phyloP scores from a whole-genome alignment of 495 filamentous ascomycete genomes.

The Podospora fimiseda region DNA sequence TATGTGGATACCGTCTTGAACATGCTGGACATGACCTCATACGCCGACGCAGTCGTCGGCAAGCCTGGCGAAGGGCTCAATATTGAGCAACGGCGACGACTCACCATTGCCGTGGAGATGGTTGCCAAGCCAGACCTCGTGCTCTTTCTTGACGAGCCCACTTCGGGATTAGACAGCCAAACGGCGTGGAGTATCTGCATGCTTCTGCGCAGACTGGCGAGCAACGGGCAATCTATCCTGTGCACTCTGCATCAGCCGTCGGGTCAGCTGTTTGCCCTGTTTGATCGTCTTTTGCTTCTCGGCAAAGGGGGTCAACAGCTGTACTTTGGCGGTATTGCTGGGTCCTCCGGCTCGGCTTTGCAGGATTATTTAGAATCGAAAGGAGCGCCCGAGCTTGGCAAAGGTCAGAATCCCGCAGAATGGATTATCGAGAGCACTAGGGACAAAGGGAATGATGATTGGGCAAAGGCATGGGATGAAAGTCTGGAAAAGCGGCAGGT shows the following conservation, averaged over 20 bases:
- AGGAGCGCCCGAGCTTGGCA: slow-evolving; percentile 58
- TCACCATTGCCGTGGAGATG: slow-evolving; percentile 85
- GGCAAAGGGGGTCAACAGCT: slow-evolving; percentile 52
- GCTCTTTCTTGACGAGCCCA: slow-evolving; percentile 69
- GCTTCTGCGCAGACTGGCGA: slow-evolving; percentile 71
- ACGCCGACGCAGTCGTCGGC: slow-evolving; percentile 73
- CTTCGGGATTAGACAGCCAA: slow-evolving; percentile 75
- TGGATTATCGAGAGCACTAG: slow-evolving; percentile 47
- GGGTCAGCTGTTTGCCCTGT: slow-evolving; percentile 61
- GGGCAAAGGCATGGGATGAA: background rate
- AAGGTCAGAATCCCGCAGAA: slow-evolving; percentile 61
- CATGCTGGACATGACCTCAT: slow-evolving; percentile 67
- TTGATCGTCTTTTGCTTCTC: slow-evolving; percentile 61
- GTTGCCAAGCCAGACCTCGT: slow-evolving; percentile 71
- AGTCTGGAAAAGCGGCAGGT: background rate
- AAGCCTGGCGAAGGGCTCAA: slow-evolving; percentile 57
- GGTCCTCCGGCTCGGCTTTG: slow-evolving; percentile 28
- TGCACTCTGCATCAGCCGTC: slow-evolving; percentile 74
- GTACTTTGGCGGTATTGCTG: slow-evolving; percentile 54
- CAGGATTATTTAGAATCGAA: slow-evolving; percentile 50
- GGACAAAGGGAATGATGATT: too few species aligned
- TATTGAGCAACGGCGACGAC: slow-evolving; percentile 47
- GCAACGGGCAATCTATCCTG: slow-evolving; percentile 61
- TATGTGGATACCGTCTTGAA: slow-evolving; percentile 83
- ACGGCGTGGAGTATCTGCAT: slow-evolving; percentile 70